Percentiles rank a stretch among this genome's conserved stretches.
phyloP scores from a whole-genome alignment of 768 basidiomycete species.

The Termitomyces sp. region DNA sequence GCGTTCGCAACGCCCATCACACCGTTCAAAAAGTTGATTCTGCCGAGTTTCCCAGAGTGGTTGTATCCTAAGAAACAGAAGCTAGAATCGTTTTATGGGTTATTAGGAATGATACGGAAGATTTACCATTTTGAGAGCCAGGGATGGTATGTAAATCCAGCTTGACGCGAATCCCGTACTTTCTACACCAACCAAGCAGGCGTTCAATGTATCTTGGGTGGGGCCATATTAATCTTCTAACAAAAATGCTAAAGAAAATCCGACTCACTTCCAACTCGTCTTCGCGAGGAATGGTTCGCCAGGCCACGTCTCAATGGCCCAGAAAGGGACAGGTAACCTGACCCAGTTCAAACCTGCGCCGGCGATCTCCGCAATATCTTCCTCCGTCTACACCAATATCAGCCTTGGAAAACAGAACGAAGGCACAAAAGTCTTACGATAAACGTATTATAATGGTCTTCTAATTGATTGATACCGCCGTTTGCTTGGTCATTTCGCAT shows the following conservation, averaged over 20 bases:
- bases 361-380: conserved; percentile 88
- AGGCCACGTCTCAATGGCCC: conserved; percentile 72
- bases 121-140: conserved; percentile 68
- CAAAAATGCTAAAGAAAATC: neutral
- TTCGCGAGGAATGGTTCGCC: conserved; percentile 77
- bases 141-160: conserved; percentile 78
- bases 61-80: conserved; percentile 38
- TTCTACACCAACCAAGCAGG: conserved; percentile 74
- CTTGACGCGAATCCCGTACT: conserved; percentile 81
- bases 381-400: conserved; percentile 60
- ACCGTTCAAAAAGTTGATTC: conserved; percentile 64
- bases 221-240: neutral
- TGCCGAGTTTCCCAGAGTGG: conserved; percentile 60
- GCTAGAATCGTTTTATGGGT: neutral
- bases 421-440: conserved; percentile 47
- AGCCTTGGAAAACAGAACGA: conserved; percentile 1
- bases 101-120: neutral
- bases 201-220: conserved; percentile 65
- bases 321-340: conserved; percentile 79
- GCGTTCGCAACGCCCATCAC: conserved; percentile 89
- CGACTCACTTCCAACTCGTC: conserved; percentile 68
- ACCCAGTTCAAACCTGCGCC: conserved; percentile 88
- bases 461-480: conserved; percentile 56
- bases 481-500: conserved; percentile 53
- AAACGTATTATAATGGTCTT: conserved; percentile 82